Evolutionary conservation across 148 eudicot species (phyloP).

Genomic region (Talinum fruticosum): DNA sequence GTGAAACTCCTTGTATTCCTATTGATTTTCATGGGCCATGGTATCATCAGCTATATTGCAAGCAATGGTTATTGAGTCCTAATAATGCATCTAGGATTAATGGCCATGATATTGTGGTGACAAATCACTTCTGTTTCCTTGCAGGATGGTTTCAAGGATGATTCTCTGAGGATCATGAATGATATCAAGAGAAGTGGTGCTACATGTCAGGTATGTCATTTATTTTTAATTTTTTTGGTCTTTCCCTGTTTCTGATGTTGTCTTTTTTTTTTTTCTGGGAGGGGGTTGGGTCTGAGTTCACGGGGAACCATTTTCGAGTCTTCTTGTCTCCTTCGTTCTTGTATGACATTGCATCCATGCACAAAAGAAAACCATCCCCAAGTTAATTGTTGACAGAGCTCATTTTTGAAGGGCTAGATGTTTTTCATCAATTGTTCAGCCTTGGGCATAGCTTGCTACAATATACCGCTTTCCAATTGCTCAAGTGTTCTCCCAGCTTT

Average conservation of each 20-base stretch:
- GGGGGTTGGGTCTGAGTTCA: background rate
- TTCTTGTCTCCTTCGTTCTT: background rate
- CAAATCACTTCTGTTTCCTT: background rate
- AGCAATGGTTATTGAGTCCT: too few relatives aligned
- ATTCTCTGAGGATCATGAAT: conserved; percentile 40
- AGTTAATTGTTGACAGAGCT: background rate
- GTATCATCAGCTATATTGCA: too few relatives aligned
- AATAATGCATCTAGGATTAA: too few relatives aligned
- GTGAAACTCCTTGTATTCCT: too few relatives aligned
- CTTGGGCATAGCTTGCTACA: too few relatives aligned
- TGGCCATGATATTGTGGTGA: background rate
- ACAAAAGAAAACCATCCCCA: background rate
- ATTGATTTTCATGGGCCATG: too few relatives aligned
- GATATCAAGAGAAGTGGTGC: conserved; percentile 38
- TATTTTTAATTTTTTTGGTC: background rate
- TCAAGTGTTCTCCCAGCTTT: background rate
- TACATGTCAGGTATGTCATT: conserved; percentile 66
- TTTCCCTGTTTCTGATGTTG: background rate
- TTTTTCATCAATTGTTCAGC: background rate
- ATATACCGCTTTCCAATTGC: too few relatives aligned
- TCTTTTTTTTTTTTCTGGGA: background rate
- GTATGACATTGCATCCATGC: too few relatives aligned
- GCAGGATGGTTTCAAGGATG: conserved; percentile 70
- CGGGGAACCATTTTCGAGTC: background rate
- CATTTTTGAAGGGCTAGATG: background rate